phyloP scores from a whole-genome alignment of 768 basidiomycete species.

The Trametopsis cervina region DNA sequence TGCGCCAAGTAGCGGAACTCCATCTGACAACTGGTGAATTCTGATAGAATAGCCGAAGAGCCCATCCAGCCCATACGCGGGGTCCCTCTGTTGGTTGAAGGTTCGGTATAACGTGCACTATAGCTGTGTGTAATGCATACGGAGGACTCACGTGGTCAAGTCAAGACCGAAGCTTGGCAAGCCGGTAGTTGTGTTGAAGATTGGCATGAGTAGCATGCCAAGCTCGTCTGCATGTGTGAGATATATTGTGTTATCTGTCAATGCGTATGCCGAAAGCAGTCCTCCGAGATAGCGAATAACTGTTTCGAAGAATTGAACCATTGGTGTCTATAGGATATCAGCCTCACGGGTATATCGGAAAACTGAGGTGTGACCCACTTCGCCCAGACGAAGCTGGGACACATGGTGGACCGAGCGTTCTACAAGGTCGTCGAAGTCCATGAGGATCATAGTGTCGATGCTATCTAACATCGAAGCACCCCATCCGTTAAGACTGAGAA shows the following conservation, averaged over 20 bases:
- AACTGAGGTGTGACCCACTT: conserved; percentile 34
- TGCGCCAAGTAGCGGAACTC: conserved; percentile 87
- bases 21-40: conserved; percentile 76
- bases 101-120: background rate
- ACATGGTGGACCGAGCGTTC: conserved; percentile 53
- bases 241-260: conserved; percentile 56
- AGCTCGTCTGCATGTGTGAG: conserved; percentile 74
- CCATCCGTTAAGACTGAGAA: conserved; percentile 75
- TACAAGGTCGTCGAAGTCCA: conserved; percentile 71
- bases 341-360: conserved; percentile 45
- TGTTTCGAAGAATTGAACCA: conserved; percentile 69
- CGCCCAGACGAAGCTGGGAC: conserved; percentile 33
- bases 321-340: conserved; percentile 30
- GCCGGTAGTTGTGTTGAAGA: conserved; percentile 63
- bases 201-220: conserved; percentile 61
- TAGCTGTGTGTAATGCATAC: background rate
- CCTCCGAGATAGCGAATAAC: conserved; percentile 83
- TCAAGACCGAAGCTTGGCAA: conserved; percentile 69
- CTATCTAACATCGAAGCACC: conserved; percentile 74
- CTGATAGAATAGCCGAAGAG: conserved; percentile 42
- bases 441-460: conserved; percentile 79
- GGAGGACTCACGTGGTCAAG: conserved; percentile 42
- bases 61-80: conserved; percentile 32
- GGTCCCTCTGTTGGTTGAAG: conserved; percentile 29
- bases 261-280: conserved; percentile 73